phyloP scores from a whole-genome alignment of 768 basidiomycete genomes.

The Trametes gibbosa region DNA sequence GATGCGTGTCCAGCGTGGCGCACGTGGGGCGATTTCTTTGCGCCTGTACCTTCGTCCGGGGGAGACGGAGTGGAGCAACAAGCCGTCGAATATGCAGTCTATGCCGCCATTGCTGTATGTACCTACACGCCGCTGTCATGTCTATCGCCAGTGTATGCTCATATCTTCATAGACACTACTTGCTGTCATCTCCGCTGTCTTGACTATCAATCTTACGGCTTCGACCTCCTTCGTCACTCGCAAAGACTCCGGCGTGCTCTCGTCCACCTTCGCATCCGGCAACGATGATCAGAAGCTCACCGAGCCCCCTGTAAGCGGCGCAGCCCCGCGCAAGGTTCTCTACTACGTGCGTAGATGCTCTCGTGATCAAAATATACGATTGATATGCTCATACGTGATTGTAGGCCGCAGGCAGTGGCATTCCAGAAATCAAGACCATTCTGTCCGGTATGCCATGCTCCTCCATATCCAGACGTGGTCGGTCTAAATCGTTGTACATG shows the following conservation, averaged over 20 bases:
- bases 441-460: constrained; percentile 57
- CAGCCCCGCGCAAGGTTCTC: constrained; percentile 61
- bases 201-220: constrained; percentile 85
- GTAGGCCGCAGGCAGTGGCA: constrained; percentile 91
- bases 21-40: constrained; percentile 67
- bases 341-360: constrained; percentile 65
- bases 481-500: constrained; percentile 15
- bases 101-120: constrained; percentile 77
- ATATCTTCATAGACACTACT: constrained; percentile 54
- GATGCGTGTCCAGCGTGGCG: constrained; percentile 67
- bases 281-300: constrained; percentile 24
- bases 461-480: neutral
- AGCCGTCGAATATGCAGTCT: constrained; percentile 62
- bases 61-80: constrained; percentile 38
- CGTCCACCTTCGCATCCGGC: constrained; percentile 40
- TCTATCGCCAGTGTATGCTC: neutral
- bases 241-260: constrained; percentile 80
- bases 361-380: too few relatives aligned
- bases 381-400: neutral
- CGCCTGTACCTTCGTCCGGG: constrained; percentile 29
- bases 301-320: constrained; percentile 21
- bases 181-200: constrained; percentile 67
- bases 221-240: constrained; percentile 86
- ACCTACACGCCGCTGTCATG: neutral
- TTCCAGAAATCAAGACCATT: constrained; percentile 96